phyloP scores from a whole-genome alignment of 2,329 filamentous ascomycete genomes.

The Dactylellina haptotyla region DNA sequence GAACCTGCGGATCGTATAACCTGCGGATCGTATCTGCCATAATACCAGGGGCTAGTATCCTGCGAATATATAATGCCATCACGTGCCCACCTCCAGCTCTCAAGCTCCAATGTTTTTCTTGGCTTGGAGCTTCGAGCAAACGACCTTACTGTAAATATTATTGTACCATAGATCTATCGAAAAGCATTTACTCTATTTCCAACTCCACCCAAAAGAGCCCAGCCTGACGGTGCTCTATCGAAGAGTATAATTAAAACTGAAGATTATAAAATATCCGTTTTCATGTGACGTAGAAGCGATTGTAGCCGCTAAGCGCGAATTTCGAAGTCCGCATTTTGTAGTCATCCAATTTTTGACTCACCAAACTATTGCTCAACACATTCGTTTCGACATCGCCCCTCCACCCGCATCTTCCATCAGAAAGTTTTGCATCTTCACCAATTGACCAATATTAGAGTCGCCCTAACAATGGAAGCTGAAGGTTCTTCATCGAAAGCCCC shows the following conservation, averaged over 20 bases:
- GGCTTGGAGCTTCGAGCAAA: not conserved
- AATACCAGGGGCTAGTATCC: conserved; percentile 2
- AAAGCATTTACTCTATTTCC: not conserved
- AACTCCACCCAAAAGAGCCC: no score
- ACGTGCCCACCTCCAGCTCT: not conserved
- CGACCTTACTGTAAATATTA: conserved; percentile 21
- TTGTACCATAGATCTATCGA: conserved; percentile 18
- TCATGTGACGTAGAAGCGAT: conserved; percentile 21
- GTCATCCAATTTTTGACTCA: conserved; percentile 50
- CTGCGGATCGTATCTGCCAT: no score
- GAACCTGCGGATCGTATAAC: not conserved
- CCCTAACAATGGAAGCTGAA: conserved; percentile 34
- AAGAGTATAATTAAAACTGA: not conserved
- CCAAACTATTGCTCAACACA: conserved; percentile 19
- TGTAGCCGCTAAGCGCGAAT: conserved; percentile 41
- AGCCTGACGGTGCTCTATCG: no score
- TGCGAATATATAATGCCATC: not conserved
- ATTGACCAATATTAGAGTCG: conserved; percentile 3
- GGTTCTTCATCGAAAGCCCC: conserved; percentile 32
- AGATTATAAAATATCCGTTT: not conserved
- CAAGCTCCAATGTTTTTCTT: no score
- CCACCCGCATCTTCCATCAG: not conserved
- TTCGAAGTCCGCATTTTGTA: conserved; percentile 6
- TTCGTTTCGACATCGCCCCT: conserved; percentile 5
- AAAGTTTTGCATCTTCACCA: not conserved